Evolutionary conservation across 1,139 yeast species (phyloP).

Genomic region (Blastobotrys malaysiensis): DNA sequence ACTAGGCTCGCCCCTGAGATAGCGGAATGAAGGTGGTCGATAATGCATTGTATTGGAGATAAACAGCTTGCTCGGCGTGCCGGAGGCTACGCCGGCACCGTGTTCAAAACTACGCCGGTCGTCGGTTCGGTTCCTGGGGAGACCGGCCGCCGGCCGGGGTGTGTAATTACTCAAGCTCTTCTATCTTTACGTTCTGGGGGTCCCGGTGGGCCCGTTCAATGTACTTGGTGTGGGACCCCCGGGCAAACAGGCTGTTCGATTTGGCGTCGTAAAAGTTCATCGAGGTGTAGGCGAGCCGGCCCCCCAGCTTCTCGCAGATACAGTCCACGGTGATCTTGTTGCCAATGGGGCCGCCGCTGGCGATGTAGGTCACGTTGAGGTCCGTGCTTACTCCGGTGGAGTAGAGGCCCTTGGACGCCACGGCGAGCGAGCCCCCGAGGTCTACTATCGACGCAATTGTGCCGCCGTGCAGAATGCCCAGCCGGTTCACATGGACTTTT

Average conservation of each 20-base stretch:
- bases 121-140: no score
- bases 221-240: conserved; percentile 42
- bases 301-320: conserved; percentile 35
- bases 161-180: not conserved
- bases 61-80: not conserved
- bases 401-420: conserved; percentile 39
- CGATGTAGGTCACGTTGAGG: conserved; percentile 36
- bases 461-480: conserved; percentile 40
- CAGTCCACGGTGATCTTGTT: conserved; percentile 23
- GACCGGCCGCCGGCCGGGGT: no score
- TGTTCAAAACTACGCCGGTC: not conserved
- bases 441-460: conserved; percentile 38
- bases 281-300: conserved; percentile 39
- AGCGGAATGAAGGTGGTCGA: not conserved
- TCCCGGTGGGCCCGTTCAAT: conserved; percentile 35
- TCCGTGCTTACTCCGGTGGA: conserved; percentile 43
- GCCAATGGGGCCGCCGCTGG: conserved; percentile 40
- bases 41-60: not conserved
- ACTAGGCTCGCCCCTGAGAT: not conserved
- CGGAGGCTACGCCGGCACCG: not conserved
- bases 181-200: conserved; percentile 1
- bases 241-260: conserved; percentile 33
- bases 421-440: conserved; percentile 43
- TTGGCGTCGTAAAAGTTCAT: conserved; percentile 32
- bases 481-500: conserved; percentile 37